phyloP scores from a whole-genome alignment of 768 basidiomycete species.

The Russula earlei region DNA sequence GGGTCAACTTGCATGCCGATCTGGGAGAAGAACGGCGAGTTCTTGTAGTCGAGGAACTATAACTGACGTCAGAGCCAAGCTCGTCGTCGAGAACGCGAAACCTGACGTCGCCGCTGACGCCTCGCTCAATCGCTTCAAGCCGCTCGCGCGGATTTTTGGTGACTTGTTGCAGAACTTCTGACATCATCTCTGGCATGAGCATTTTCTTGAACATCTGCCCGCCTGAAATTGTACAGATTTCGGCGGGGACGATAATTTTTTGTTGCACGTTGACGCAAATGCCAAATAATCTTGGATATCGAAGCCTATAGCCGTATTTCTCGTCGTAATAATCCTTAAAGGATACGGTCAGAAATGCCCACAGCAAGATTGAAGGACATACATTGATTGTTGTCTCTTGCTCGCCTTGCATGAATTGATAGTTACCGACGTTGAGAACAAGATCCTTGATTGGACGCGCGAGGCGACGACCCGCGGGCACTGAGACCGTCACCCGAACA shows the following conservation, averaged over 20 bases:
- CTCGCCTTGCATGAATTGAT: conserved; percentile 9
- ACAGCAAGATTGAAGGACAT: not conserved
- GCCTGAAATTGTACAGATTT: conserved; percentile 16
- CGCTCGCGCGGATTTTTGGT: conserved; percentile 9
- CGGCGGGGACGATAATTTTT: conserved; percentile 10
- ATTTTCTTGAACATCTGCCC: conserved; percentile 20
- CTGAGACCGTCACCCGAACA: conserved; percentile 6
- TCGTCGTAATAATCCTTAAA: conserved; percentile 10
- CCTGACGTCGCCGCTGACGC: conserved; percentile 14
- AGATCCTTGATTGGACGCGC: conserved; percentile 18
- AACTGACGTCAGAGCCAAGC: not conserved
- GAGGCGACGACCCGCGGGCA: conserved; percentile 1
- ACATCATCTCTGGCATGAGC: conserved; percentile 9
- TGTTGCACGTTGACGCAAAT: conserved; percentile 12
- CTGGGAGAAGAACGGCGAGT: conserved; percentile 15
- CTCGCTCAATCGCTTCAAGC: conserved; percentile 9
- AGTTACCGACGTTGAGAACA: not conserved
- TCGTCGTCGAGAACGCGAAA: not conserved
- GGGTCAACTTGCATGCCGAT: conserved; percentile 14
- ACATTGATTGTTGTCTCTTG: conserved; percentile 12
- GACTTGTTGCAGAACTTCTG: conserved; percentile 14
- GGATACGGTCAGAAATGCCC: not conserved
- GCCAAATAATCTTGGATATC: conserved; percentile 9
- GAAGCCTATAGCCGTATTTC: conserved; percentile 8
- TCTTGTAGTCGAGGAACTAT: conserved; percentile 17